Percentiles rank a stretch among this genome's conserved stretches.
Conservation (phyloP, 495 filamentous ascomycete genomes). For the Tuber brumale region DNA sequence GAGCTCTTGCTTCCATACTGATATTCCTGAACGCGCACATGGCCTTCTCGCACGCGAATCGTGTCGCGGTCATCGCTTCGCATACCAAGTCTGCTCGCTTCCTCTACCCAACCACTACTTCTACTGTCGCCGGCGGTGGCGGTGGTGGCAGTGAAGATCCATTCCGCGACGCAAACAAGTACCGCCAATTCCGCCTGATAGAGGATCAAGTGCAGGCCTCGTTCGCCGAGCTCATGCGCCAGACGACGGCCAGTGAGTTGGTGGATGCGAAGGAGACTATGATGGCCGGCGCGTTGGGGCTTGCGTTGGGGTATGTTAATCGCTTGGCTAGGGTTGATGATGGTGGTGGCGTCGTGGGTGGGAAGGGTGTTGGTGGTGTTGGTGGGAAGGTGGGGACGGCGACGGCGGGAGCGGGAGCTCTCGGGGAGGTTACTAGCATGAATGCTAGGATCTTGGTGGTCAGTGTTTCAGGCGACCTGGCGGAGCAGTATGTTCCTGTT, state of each 20-base stretch:
- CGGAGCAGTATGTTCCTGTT: slow-evolving; percentile 89
- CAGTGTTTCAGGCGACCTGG: slow-evolving; percentile 72
- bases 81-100: slow-evolving; percentile 77
- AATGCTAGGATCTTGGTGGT: slow-evolving; percentile 80
- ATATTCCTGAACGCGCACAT: slow-evolving; percentile 96
- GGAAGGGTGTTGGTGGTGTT: slow-evolving; percentile 31
- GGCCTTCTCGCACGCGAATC: slow-evolving; percentile 84
- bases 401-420: slow-evolving; percentile 11
- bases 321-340: slow-evolving; percentile 40
- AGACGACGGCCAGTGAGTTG: slow-evolving; percentile 57
- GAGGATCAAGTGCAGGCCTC: slow-evolving; percentile 69
- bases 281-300: slow-evolving; percentile 83
- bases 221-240: slow-evolving; percentile 60
- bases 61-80: slow-evolving; percentile 84
- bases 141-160: slow-evolving; percentile 43
- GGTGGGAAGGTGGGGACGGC: slow-evolving; percentile 27
- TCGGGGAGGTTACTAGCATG: slow-evolving; percentile 45
- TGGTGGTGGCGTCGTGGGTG: slow-evolving; percentile 7
- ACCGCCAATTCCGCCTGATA: slow-evolving; percentile 78
- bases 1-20: slow-evolving; percentile 80
- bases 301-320: slow-evolving; percentile 84
- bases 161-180: slow-evolving; percentile 73
- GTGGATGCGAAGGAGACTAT: slow-evolving; percentile 55
- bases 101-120: slow-evolving; percentile 63
- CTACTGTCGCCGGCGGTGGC: slow-evolving; percentile 18